Evolutionary conservation across 495 filamentous ascomycete genomes (phyloP), one percentile per base, ranked within the genome.

Genomic region (Hyaloscypha finlandica): DNA sequence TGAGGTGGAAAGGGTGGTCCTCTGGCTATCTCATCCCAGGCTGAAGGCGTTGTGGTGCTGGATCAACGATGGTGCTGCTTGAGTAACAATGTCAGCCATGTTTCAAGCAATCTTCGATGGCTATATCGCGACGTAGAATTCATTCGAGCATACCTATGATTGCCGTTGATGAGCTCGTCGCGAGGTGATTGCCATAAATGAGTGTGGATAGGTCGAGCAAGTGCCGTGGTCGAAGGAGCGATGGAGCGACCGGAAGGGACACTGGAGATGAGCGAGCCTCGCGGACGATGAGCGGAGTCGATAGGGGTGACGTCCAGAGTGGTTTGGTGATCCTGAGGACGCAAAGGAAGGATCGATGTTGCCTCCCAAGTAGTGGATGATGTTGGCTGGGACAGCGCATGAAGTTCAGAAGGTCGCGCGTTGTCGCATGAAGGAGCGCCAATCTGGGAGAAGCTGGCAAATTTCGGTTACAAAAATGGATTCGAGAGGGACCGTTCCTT

Each of bases 161-260:
- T 48, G 60, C 16, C n/a, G 61, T 64, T 39, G 64, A 63, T 60
- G 63, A 69, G 71, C 69, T 58, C 71, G 70, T 69, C 9, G 64
- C 61, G 31, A 68, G 65, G 71, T 71, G 69, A 67, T 71, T 52
- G 14, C 37, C 42, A 48, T 48, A 48, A 48, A 48, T 48, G 42
- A 48, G 42, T 48, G 42, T 48, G 42, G 16, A 19, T 14, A 48
- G 16, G 16, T 14, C 16, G 42, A 48, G 42, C 16, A 48, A 48
- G 42, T 48, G 16, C 42, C 3, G 42, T 48, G 16, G 16, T 6
- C 16, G 42, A 48, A 48, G 16, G 42, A 19, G 42, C 9, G 42
- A 14, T 16, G 42, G 42, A 14, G 16, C 42, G 42, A 48, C 42
- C 42, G 42, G 42, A 19, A 48, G 9, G 42, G 42, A 48, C 1